Evolutionary conservation across 2,329 filamentous ascomycete genomes (phyloP).

Genomic region (Cladosporium halotolerans): DNA sequence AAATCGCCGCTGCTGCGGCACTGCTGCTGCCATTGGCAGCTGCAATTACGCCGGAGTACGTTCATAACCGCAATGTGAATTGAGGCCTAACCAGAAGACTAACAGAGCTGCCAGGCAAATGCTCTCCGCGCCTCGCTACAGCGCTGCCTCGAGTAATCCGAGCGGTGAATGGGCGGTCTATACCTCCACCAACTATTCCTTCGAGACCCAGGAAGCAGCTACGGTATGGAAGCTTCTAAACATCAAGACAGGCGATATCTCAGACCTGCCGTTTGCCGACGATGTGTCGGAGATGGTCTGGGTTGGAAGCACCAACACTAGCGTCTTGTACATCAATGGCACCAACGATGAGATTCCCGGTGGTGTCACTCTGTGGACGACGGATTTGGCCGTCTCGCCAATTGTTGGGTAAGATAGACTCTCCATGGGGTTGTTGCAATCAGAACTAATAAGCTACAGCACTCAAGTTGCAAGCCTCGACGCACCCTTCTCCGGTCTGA

Average conservation of each 20-base stretch:
- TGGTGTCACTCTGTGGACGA: slow-evolving; percentile 35
- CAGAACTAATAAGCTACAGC: slow-evolving; percentile 4
- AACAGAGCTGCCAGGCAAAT: slow-evolving; percentile 18
- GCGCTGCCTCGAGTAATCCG: slow-evolving; percentile 18
- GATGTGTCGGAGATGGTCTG: slow-evolving; percentile 25
- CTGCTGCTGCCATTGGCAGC: slow-evolving; percentile 8
- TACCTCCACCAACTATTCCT: slow-evolving; percentile 20
- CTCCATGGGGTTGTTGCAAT: background rate
- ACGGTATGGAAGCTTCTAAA: slow-evolving; percentile 22
- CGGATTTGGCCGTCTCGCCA: slow-evolving; percentile 26
- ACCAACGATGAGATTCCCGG: slow-evolving; percentile 20
- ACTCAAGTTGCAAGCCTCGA: slow-evolving; percentile 26
- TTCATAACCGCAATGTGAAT: background rate
- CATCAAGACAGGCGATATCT: slow-evolving; percentile 19
- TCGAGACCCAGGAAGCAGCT: slow-evolving; percentile 18
- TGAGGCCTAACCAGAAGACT: background rate
- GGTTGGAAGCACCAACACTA: slow-evolving; percentile 27
- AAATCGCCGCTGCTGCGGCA: slow-evolving; percentile 8
- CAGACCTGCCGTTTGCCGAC: slow-evolving; percentile 17
- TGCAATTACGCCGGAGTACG: slow-evolving; percentile 8
- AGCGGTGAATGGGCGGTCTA: slow-evolving; percentile 29
- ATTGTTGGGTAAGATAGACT: slow-evolving; percentile 15
- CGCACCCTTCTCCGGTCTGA: slow-evolving; percentile 35
- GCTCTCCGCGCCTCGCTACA: slow-evolving; percentile 24
- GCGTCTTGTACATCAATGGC: slow-evolving; percentile 25